These are phyloP conservation scores for Mycena epipterygia DNA, from an alignment of 768 basidiomycete genomes.

Conservation along the genomic window DNA sequence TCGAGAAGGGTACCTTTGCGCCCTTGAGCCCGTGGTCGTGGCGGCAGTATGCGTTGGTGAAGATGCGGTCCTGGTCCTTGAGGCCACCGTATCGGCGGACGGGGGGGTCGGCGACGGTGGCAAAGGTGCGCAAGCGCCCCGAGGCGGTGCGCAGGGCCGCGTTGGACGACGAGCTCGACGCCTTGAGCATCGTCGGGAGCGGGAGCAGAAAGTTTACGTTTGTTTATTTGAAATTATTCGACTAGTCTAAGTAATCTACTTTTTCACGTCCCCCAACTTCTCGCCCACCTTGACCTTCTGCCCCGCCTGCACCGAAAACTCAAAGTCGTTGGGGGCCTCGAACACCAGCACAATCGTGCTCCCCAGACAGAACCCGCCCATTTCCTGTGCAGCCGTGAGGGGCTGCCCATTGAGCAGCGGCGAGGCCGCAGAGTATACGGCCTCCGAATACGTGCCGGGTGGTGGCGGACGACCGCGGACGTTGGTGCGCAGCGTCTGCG, in stretches of 20 bases:
- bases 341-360: conserved; percentile 98
- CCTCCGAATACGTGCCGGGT: conserved; percentile 91
- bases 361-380: conserved; percentile 97
- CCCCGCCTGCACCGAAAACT: conserved; percentile 81
- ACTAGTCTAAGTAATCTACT: too few species aligned
- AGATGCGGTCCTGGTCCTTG: conserved; percentile 95
- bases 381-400: conserved; percentile 89
- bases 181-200: conserved; percentile 22
- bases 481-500: conserved; percentile 91
- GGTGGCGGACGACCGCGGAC: conserved; percentile 79
- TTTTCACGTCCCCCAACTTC: conserved; percentile 73
- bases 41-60: conserved; percentile 89
- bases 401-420: conserved; percentile 90
- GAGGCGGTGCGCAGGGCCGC: conserved; percentile 14
- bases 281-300: conserved; percentile 92
- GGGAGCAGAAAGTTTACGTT: neutral
- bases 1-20: conserved; percentile 74
- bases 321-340: conserved; percentile 90
- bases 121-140: conserved; percentile 59
- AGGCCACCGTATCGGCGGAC: conserved; percentile 93
- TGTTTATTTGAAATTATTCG: too few species aligned
- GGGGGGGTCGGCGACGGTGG: conserved; percentile 87
- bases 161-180: conserved; percentile 31
- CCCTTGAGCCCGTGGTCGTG: conserved; percentile 97
- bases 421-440: conserved; percentile 89